Evolutionary conservation across 192 early-diverging fungal genomes (phyloP), one percentile per base, ranked within the genome.

Genomic region (Podila clonocystis): DNA sequence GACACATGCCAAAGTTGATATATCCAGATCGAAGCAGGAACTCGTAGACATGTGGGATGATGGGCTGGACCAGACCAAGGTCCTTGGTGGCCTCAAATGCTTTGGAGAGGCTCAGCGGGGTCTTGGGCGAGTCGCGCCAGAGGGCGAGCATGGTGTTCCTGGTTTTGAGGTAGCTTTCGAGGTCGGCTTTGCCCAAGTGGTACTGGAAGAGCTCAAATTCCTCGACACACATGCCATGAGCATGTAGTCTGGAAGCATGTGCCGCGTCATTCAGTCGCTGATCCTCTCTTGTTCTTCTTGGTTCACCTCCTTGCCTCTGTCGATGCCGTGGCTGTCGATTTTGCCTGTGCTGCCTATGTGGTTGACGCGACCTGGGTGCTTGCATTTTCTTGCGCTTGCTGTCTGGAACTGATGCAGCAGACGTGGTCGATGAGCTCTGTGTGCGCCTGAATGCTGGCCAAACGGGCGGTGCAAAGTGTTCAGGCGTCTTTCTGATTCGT

Each of bases 1-100:
- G 59, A 57, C 87, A 75, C 31, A 76, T 52, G 7, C 87, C 87
- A 75, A 83, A 88, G 63, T 88, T 88, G 68, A 88, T 88, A 45
- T 82, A 85, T 29, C 87, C 70, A 50, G 80, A 74, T 17, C 87
- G 67, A 11, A 85, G 65, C 5, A 88, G 63, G 60, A 88, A 88
- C 57, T 74, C 67, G 67, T 73, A 86, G n/a, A 83, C 50, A 41
- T 80, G 77, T 2, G 71, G 65, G 52, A 80, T 69, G 9, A 80
- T 34, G 65, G 65, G 70, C 28, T 73, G 70, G 34, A 73, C 66
- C 20, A 80, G 20, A 1, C 77, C 77, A 62, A 66, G 62, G 55
- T 59, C 34, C 28, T 80, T 72, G 60, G 77, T 80, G 5, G 70
- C 70, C 7, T 72, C 65, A 55, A 69, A 72, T 3, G 77, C 77